Evolutionary conservation across 1,284 basidiomycete species (phyloP).

Genomic region (Leucoagaricus sp.): DNA sequence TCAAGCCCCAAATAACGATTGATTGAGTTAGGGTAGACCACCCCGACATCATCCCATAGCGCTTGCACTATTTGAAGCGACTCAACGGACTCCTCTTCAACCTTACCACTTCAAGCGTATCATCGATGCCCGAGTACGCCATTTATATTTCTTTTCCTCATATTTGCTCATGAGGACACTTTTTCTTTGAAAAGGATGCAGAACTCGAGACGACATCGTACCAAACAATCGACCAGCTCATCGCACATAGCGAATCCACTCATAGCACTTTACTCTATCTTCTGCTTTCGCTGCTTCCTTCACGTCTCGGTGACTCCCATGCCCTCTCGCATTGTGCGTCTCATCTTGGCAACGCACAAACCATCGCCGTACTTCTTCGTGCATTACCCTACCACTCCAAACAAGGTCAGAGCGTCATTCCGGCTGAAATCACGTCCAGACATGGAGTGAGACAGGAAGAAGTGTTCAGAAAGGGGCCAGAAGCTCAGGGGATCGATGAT

Average conservation of each 20-base stretch:
- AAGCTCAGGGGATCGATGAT: constrained; percentile 65
- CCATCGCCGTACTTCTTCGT: constrained; percentile 72
- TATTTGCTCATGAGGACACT: constrained; percentile 15
- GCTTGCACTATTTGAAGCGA: constrained; percentile 68
- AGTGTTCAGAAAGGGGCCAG: constrained; percentile 72
- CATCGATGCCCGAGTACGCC: constrained; percentile 80
- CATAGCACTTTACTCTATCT: constrained; percentile 81
- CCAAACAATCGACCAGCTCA: constrained; percentile 70
- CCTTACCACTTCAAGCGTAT: constrained; percentile 84
- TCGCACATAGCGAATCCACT: constrained; percentile 76
- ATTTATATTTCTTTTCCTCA: constrained; percentile 5
- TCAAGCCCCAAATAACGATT: constrained; percentile 16
- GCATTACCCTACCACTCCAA: constrained; percentile 77
- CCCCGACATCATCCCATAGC: constrained; percentile 87
- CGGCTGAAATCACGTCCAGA: constrained; percentile 80
- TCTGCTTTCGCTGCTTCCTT: constrained; percentile 70
- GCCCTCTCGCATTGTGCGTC: constrained; percentile 76
- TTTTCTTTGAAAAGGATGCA: constrained; percentile 54
- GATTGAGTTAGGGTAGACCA: constrained; percentile 59
- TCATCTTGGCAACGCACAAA: constrained; percentile 75
- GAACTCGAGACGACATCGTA: constrained; percentile 72
- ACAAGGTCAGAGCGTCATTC: constrained; percentile 78
- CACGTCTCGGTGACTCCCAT: constrained; percentile 51
- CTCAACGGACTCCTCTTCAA: constrained; percentile 51
- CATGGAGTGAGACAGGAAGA: constrained; percentile 87